Evolutionary conservation across 495 filamentous ascomycete species (phyloP).

Genomic region (Thermochaetoides thermophila): DNA sequence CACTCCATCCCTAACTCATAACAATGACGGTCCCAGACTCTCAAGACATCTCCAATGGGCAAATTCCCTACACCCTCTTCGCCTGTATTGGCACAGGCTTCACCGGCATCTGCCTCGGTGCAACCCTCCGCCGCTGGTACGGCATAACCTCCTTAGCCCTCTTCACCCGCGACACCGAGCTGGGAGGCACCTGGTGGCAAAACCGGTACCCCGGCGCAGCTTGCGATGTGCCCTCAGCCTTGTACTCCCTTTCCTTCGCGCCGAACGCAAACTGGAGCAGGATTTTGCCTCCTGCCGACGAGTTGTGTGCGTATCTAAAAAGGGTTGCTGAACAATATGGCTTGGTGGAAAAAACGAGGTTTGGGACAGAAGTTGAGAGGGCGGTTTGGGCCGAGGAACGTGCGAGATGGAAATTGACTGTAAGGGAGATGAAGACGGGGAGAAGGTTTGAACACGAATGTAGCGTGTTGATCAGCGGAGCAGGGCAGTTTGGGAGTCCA

Average conservation of each 20-base stretch:
- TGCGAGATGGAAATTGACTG: constrained; percentile 18
- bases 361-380: constrained; percentile 41
- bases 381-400: constrained; percentile 44
- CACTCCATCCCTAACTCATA: neutral
- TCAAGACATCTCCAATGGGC: neutral
- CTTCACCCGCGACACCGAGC: constrained; percentile 44
- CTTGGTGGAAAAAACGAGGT: constrained; percentile 44
- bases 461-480: constrained; percentile 32
- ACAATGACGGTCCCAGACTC: no score
- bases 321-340: constrained; percentile 41
- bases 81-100: constrained; percentile 48
- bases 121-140: constrained; percentile 42
- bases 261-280: constrained; percentile 44
- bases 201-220: constrained; percentile 47
- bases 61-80: constrained; percentile 17
- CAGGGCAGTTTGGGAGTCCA: constrained; percentile 31
- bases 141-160: constrained; percentile 46
- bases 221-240: constrained; percentile 28
- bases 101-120: constrained; percentile 52
- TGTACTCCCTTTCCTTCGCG: constrained; percentile 51
- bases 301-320: constrained; percentile 46
- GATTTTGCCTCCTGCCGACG: constrained; percentile 37
- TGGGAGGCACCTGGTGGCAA: constrained; percentile 56
- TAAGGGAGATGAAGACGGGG: constrained; percentile 3
- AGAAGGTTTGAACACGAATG: constrained; percentile 9